Evolutionary conservation across 2,329 filamentous ascomycete genomes (phyloP), one percentile per base, ranked within the genome.

Genomic region (Ceratocystis cubensis): DNA sequence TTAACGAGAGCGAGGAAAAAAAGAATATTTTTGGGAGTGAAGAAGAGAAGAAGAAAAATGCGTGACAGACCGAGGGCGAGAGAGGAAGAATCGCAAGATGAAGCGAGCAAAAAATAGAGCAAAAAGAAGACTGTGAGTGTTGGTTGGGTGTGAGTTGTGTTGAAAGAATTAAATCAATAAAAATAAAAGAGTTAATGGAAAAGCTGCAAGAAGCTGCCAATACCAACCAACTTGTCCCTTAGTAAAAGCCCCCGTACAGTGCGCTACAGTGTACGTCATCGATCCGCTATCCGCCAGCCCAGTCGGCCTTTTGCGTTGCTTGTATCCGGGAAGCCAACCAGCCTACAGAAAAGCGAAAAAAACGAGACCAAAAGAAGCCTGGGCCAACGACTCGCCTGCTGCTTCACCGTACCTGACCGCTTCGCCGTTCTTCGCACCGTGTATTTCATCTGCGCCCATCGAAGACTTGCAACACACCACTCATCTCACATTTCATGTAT

Each of bases 241-340:
- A 15, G 20, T 20, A 28, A 53, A 53, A 10, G n/a, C 20, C 48
- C 48, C 48, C 56, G 56, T 59, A 59, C 56, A 59, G 56, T 59
- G 56, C 56, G 56, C 30, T 25, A 59, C 56, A 59, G 56, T 59
- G 56, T 59, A 59, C 56, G 28, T 59, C 56, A 59, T 37, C 56
- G 13, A 59, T 30, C 28, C 56, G 56, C 56, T 59, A 59, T 59
- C 56, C 56, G 56, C 56, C 56, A 59, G 56, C 1, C 17, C n/a
- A n/a, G 56, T 59, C 13, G 17, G 7, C 17, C 53, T 57, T 13
- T 17, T 17, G 53, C 15, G 13, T 57, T 57, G 53, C 28, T 17
- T 37, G 33, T 13, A 37, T 37, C 22, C 56, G 4, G 5, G 25
- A 7, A 25, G 20, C 48, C 48, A 59, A 4, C 17, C 30, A 59